Evolutionary conservation across 805 yeast species (phyloP), one percentile per base, ranked within the genome.

Genomic region (Candida adriatica): DNA sequence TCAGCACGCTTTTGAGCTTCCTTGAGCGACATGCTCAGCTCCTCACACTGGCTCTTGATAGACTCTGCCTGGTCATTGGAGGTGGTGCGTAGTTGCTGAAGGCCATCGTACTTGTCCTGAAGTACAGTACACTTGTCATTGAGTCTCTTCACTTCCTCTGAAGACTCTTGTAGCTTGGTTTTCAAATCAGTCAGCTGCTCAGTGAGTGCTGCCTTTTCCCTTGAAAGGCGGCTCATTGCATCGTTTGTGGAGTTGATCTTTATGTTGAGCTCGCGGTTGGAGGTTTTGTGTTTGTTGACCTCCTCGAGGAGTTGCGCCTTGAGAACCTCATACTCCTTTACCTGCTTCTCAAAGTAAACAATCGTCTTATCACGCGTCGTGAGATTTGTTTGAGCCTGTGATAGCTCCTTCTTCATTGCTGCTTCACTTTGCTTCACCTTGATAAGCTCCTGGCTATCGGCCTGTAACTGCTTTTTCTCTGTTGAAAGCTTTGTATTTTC

Each of bases 41-140:
- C 95, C 31, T 84, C 90, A 37, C 77, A 72, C 50, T 83, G 86
- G 41, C 74, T 78, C 45, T 70, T 78, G 37, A 74, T 46, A 1
- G 63, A 43, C 24, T 70, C 78, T 7, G 65, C 59, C 35, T 66
- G 69, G 16, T 64, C 71, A 30, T 44, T 60, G 1, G 66, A 58
- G 1, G 35, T 33, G 11, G 57, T 43, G 28, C 61, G 60, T 21
- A 58, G 29, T 23, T 53, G 54, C 35, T 63, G 59, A 13, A 60
- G 35, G 10, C 61, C 56, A 31, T 60, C 61, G 27, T 54, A 56
- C 35, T 64, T 61, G 31, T 57, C 64, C 32, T 56, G 62, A 19
- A 62, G 38, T 6, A 59, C 58, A n/a, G 42, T 46, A 7, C 58
- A 46, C 34, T 64, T 56, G 34, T 71, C 79, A 15, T 66, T 54